Evolutionary conservation across 805 yeast species (phyloP).

Genomic region (Limtongia smithiae): DNA sequence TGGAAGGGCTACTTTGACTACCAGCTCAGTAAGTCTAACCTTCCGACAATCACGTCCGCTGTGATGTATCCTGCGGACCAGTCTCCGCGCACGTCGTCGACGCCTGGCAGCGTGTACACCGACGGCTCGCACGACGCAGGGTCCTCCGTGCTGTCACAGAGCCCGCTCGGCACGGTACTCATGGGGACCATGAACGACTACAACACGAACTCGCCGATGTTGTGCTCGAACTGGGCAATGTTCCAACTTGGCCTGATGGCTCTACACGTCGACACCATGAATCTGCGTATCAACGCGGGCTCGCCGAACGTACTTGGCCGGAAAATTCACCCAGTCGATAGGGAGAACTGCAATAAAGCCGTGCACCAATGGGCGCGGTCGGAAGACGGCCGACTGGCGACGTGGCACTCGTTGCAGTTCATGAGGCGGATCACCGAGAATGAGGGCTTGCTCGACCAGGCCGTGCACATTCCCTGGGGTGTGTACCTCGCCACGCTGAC

Average conservation of each 20-base stretch:
- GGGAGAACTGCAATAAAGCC: constrained; percentile 26
- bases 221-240: constrained; percentile 34
- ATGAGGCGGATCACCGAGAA: constrained; percentile 30
- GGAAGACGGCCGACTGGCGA: constrained; percentile 33
- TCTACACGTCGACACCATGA: constrained; percentile 33
- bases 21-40: constrained; percentile 34
- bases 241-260: constrained; percentile 32
- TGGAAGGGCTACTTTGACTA: constrained; percentile 42
- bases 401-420: constrained; percentile 35
- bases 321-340: constrained; percentile 23
- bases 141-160: constrained; percentile 1
- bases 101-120: not conserved
- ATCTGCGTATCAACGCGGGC: constrained; percentile 31
- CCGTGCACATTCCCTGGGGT: constrained; percentile 36
- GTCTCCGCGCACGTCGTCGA: not conserved
- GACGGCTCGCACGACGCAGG: not conserved
- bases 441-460: constrained; percentile 30
- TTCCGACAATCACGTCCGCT: constrained; percentile 23
- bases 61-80: constrained; percentile 14
- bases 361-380: constrained; percentile 33
- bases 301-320: constrained; percentile 31
- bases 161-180: constrained; percentile 2
- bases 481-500: constrained; percentile 33
- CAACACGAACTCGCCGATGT: constrained; percentile 29
- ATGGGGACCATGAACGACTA: constrained; percentile 26